These are phyloP conservation scores for Nymphaea thermarum DNA, from an alignment of 164 flowering plant genomes.

Conservation along the genomic window DNA sequence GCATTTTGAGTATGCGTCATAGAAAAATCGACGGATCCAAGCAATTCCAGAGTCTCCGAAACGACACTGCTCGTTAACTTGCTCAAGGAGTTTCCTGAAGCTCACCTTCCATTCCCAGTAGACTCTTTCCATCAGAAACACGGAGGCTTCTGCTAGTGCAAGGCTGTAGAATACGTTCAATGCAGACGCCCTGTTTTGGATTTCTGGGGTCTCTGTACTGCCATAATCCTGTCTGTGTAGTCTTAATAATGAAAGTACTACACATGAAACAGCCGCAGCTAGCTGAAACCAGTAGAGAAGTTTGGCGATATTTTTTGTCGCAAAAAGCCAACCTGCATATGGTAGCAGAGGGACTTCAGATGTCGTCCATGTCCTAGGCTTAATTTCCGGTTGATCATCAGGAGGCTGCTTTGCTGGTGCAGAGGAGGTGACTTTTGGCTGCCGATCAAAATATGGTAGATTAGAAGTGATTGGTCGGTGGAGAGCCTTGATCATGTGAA, in stretches of 20 bases:
- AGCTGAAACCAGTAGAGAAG: slow-evolving; percentile 88
- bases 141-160: slow-evolving; percentile 75
- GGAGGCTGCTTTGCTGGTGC: not conserved
- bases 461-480: not conserved
- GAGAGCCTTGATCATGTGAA: slow-evolving; percentile 12
- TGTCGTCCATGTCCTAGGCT: slow-evolving; percentile 40
- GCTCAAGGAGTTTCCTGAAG: slow-evolving; percentile 40
- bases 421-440: not conserved
- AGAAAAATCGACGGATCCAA: slow-evolving; percentile 66
- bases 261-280: slow-evolving; percentile 62
- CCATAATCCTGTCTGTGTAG: slow-evolving; percentile 56
- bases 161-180: slow-evolving; percentile 65
- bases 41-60: slow-evolving; percentile 51
- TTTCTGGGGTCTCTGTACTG: not conserved
- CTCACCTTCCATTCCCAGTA: slow-evolving; percentile 82
- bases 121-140: slow-evolving; percentile 71
- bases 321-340: slow-evolving; percentile 54
- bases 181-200: slow-evolving; percentile 57
- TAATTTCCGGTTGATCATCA: not conserved
- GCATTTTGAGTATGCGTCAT: slow-evolving; percentile 78
- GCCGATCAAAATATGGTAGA: not conserved
- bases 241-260: slow-evolving; percentile 55
- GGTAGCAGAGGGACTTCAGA: slow-evolving; percentile 89
- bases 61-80: slow-evolving; percentile 53
- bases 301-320: slow-evolving; percentile 58